Evolutionary conservation across 2,329 filamentous ascomycete species (phyloP), one percentile per base, ranked within the genome.

Genomic region (Fusarium cyanostomum): DNA sequence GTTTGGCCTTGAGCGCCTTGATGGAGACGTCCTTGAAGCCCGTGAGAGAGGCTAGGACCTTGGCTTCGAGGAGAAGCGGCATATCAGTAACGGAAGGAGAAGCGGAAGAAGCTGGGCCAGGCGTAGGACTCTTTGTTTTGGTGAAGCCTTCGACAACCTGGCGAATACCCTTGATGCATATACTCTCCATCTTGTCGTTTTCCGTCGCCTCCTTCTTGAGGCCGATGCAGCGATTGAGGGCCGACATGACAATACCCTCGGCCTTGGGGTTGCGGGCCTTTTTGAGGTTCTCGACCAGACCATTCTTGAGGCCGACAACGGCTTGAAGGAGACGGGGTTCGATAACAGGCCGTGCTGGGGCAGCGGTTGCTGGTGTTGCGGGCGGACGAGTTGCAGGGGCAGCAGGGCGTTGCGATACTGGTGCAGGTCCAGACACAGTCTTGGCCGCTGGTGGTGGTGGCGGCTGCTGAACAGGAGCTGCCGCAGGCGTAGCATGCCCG

Each of bases 231-330:
- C 82, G 81, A 60, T 84, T 84, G 59, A 85, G 74, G 11, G 82
- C 82, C 7, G 81, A 83, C 77, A 84, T 82, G 57, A 83, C 80
- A 21, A 84, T 79, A 21, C 78, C 79, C 54, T 83, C 78, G 13
- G 80, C 75, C 53, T 78, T 75, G 24, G 78, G 77, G 11, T 76
- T 75, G 12, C 76, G 74, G 1, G 78, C 77, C 59, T 78, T 79
- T 45, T 75, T 75, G 37, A 84, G 74, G 53, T 81, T 81, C 48
- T 79, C 75, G 10, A 80, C 75, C 13, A 84, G 74, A 9, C 81
- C 79, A 10, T 79, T 78, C 65, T 81, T 82, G 69, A 85, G 79
- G 15, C 76, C 75, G 30, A 78, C 74, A 15, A 85, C 76, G 12
- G 79, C 78, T 7, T 72, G 65, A 18, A 80, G 71, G 1, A 84